Evolutionary conservation across 306 rosid species (phyloP).

Genomic region (Geum urbanum): DNA sequence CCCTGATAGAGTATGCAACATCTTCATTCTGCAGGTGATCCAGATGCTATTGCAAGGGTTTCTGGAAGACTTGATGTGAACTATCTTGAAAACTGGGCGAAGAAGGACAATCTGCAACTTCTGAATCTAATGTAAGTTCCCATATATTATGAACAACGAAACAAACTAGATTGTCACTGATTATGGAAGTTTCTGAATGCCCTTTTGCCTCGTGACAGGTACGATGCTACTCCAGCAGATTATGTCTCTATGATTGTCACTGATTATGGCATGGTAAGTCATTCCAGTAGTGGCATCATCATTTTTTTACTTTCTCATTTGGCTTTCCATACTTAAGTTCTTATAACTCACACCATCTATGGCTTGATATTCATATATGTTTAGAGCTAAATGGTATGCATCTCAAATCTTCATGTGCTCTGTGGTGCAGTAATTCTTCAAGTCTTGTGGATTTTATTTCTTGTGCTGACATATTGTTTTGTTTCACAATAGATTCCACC

Average conservation of each 20-base stretch:
- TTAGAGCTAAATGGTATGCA: not conserved
- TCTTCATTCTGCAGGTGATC: slow-evolving; percentile 56
- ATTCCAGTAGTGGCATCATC: not conserved
- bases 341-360: not conserved
- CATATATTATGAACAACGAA: not conserved
- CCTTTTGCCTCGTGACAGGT: slow-evolving; percentile 39
- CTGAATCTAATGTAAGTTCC: slow-evolving; percentile 68
- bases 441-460: not conserved
- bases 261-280: slow-evolving; percentile 87
- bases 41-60: slow-evolving; percentile 57
- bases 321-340: not conserved
- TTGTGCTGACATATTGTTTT: not conserved
- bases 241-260: slow-evolving; percentile 75
- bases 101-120: slow-evolving; percentile 55
- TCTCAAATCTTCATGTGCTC: not conserved
- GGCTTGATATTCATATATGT: not conserved
- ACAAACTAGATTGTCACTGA: no score
- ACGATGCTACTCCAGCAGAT: slow-evolving; percentile 82
- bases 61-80: slow-evolving; percentile 66
- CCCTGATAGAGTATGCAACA: slow-evolving; percentile 13
- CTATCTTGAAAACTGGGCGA: slow-evolving; percentile 45
- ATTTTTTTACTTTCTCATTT: not conserved
- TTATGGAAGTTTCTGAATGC: slow-evolving; percentile 15
- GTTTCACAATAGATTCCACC: slow-evolving; percentile 59
- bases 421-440: not conserved